These are phyloP conservation scores for Pichia insulana DNA, from an alignment of 805 yeast genomes.

Conservation along the genomic window DNA sequence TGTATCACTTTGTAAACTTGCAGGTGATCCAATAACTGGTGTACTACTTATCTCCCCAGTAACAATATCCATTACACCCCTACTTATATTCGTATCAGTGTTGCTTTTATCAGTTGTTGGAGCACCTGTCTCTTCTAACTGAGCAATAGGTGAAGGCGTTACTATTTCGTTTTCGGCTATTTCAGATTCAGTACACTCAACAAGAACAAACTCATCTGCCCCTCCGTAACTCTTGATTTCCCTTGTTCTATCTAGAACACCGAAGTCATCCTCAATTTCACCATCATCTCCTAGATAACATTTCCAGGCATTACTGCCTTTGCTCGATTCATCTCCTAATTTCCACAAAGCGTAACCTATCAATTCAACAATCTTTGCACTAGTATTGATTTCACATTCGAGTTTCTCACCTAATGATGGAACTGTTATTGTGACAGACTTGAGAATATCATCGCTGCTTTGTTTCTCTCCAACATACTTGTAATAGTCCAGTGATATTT, in stretches of 20 bases:
- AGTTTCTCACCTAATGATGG: constrained; percentile 14
- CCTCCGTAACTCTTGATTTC: constrained; percentile 56
- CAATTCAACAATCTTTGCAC: constrained; percentile 42
- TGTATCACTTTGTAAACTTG: too few relatives aligned
- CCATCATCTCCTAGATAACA: constrained; percentile 84
- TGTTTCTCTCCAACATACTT: constrained; percentile 19
- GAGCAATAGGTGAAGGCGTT: constrained; percentile 39
- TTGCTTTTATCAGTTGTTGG: constrained; percentile 10
- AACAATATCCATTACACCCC: background rate
- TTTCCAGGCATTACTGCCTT: constrained; percentile 61
- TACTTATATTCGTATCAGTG: background rate
- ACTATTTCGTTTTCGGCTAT: constrained; percentile 36
- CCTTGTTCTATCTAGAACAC: constrained; percentile 68
- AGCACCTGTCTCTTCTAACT: background rate
- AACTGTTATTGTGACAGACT: constrained; percentile 13
- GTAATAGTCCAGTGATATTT: constrained; percentile 36
- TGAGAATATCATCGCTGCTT: constrained; percentile 7
- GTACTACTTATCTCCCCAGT: too few relatives aligned
- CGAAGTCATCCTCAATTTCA: constrained; percentile 88
- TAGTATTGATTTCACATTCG: constrained; percentile 23
- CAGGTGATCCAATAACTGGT: too few relatives aligned
- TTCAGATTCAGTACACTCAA: constrained; percentile 46
- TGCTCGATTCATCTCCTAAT: constrained; percentile 19
- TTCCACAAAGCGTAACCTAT: constrained; percentile 42
- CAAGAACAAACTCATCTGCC: constrained; percentile 73